Evolutionary conservation across 2,329 filamentous ascomycete species (phyloP), one percentile per base, ranked within the genome.

Genomic region (Exophiala xenobiotica): DNA sequence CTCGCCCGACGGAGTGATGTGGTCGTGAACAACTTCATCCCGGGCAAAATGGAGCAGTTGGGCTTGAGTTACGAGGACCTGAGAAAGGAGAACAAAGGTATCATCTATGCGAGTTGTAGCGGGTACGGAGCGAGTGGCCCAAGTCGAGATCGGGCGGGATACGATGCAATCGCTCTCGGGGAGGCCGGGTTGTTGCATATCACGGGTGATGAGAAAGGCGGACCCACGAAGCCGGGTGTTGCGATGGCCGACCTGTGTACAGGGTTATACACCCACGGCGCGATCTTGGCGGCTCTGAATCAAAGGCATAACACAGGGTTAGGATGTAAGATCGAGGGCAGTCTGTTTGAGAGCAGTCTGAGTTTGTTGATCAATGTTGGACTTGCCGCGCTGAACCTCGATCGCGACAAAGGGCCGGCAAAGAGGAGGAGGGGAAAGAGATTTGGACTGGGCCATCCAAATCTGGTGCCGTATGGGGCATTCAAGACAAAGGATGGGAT

Each of bases 61-160:
- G 76, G 77, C 0, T 58, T 77, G 2, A 67, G 69, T 1, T 62
- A 67, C 0, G 65, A 69, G 6, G 66, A 70, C 0, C 60, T 80
- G 0, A 58, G 64, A 2, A 58, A 62, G 20, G 43, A 68, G 2
- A 78, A 77, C 24, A 72, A 76, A 0, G 66, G 65, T 1, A 67
- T 82, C 11, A 68, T 82, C 27, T 67, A 73, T 5, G 79, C 77
- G 1, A 79, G 72, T 38, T 58, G 82, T 12, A 79, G 76, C 1
- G 78, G 80, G 0, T 83, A 78, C 55, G 78, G 78, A 0, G 68
- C 72, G 0, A 47, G 63, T 0, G 78, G 78, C 0, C 75, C 76
- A 16, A 56, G 50, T 50, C 38, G 40, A n/a, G 49, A 49, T 20
- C 52, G 54, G 20, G 59, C 59, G 8, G 59, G 59, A 6, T 61